Conservation (phyloP, 768 basidiomycete genomes). For the Calocybe gangraenosa region DNA sequence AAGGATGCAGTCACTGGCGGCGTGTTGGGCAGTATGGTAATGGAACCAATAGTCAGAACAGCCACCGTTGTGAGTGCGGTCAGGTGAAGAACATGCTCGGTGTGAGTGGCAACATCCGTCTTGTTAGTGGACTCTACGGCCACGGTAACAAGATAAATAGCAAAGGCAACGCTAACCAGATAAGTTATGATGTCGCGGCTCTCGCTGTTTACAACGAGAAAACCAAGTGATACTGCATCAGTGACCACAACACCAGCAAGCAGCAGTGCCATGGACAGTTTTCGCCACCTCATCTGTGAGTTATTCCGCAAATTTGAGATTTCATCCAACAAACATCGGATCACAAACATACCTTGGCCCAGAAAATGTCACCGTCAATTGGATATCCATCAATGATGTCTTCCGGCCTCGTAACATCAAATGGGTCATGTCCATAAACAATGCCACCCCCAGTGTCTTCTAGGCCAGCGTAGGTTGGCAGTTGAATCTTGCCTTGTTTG, state of each 20-base stretch:
- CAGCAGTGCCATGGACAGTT: slow-evolving; percentile 44
- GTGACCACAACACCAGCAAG: slow-evolving; percentile 44
- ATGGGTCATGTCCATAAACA: slow-evolving; percentile 44
- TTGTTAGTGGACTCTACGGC: slow-evolving; percentile 49
- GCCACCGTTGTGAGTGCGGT: slow-evolving; percentile 50
- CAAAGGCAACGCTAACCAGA: slow-evolving; percentile 46
- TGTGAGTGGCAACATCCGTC: slow-evolving; percentile 34
- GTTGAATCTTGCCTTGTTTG: slow-evolving; percentile 47
- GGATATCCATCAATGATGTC: slow-evolving; percentile 68
- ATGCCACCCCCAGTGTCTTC: slow-evolving; percentile 13
- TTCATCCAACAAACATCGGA: neutral
- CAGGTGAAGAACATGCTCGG: slow-evolving; percentile 57
- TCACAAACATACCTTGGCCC: slow-evolving; percentile 41
- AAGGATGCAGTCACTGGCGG: slow-evolving; percentile 25
- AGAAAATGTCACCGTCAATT: slow-evolving; percentile 56
- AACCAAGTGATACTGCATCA: slow-evolving; percentile 53
- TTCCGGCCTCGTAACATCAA: slow-evolving; percentile 68
- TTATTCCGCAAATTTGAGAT: too few relatives aligned
- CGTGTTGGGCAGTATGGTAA: slow-evolving; percentile 54
- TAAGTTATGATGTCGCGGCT: slow-evolving; percentile 29
- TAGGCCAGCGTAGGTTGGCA: slow-evolving; percentile 30
- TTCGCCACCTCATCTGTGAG: slow-evolving; percentile 60
- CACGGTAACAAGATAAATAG: slow-evolving; percentile 56
- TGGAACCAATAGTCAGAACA: slow-evolving; percentile 35
- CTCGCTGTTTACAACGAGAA: slow-evolving; percentile 35